Evolutionary conservation across 331 rosid genomes (phyloP).

Genomic region (Acacia concinna): DNA sequence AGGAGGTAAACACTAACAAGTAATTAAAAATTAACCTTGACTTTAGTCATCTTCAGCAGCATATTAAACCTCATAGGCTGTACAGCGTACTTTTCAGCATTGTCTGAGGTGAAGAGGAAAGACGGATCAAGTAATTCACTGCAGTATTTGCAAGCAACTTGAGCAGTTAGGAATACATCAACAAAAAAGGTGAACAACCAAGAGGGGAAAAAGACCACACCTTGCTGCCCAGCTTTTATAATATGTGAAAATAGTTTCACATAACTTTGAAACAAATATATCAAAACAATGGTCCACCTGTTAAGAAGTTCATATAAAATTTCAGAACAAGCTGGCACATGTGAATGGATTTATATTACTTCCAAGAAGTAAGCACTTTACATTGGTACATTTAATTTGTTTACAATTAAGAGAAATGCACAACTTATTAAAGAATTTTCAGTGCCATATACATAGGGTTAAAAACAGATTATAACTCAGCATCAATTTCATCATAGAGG

Average conservation of each 20-base stretch:
- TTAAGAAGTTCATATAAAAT: slow-evolving; percentile 21
- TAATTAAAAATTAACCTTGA: slow-evolving; percentile 62
- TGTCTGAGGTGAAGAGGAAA: slow-evolving; percentile 84
- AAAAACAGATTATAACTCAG: slow-evolving; percentile 63
- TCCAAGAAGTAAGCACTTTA: background rate
- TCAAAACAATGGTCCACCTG: slow-evolving; percentile 98
- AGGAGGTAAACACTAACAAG: slow-evolving; percentile 8
- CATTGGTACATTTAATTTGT: background rate
- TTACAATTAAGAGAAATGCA: slow-evolving; percentile 6
- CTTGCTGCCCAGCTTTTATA: slow-evolving; percentile 99
- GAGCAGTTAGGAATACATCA: slow-evolving; percentile 27
- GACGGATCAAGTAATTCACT: slow-evolving; percentile 94
- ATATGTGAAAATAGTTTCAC: slow-evolving; percentile 76
- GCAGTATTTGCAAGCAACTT: slow-evolving; percentile 47
- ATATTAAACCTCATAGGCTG: slow-evolving; percentile 81
- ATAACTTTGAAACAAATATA: slow-evolving; percentile 77
- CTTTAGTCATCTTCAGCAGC: slow-evolving; percentile 85
- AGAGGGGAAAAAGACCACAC: slow-evolving; percentile 44
- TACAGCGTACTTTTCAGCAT: slow-evolving; percentile 84
- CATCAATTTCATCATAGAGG: slow-evolving; percentile 97
- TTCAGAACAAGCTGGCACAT: background rate
- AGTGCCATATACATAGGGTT: slow-evolving; percentile 27
- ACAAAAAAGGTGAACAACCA: slow-evolving; percentile 32
- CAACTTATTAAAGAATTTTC: background rate
- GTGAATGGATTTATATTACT: slow-evolving; percentile 17